Evolutionary conservation across 2,329 filamentous ascomycete species (phyloP).

Genomic region (Colletotrichum coccodes): DNA sequence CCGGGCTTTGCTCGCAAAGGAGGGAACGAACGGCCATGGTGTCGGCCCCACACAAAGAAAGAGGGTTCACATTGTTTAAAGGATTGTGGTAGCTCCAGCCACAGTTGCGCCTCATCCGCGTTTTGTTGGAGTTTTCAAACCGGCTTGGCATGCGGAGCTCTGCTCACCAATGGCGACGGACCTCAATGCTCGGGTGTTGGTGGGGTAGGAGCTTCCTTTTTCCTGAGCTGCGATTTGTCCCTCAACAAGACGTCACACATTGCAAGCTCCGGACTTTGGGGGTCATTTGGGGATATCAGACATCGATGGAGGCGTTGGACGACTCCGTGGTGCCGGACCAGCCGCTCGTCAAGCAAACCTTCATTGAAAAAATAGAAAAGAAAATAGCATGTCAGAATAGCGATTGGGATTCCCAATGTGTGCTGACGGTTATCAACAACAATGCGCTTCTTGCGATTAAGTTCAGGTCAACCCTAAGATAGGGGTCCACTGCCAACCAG

Average conservation of each 20-base stretch:
- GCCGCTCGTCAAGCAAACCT: no score
- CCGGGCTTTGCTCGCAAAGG: neutral
- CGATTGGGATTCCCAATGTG: neutral
- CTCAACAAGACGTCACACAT: constrained; percentile 11
- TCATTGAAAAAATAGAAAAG: no score
- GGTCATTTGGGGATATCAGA: neutral
- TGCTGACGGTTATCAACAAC: neutral
- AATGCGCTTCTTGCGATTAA: neutral
- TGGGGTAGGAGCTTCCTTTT: constrained; percentile 19
- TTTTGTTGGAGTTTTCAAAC: neutral
- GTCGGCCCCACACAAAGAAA: neutral
- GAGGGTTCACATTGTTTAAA: neutral
- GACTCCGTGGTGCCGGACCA: neutral
- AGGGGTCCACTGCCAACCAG: constrained; percentile 8
- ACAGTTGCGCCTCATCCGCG: neutral
- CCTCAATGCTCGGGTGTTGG: neutral
- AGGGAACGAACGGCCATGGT: neutral
- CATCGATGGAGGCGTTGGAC: neutral
- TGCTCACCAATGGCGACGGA: constrained; percentile 8
- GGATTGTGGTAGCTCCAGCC: neutral
- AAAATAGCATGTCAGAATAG: no score
- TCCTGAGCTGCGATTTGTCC: neutral
- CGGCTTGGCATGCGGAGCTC: neutral
- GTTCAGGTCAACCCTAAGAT: constrained; percentile 1
- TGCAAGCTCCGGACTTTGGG: constrained; percentile 3